Evolutionary conservation across 805 yeast genomes (phyloP), one percentile per base, ranked within the genome.

Genomic region (Kodamaea nitidulidarum): DNA sequence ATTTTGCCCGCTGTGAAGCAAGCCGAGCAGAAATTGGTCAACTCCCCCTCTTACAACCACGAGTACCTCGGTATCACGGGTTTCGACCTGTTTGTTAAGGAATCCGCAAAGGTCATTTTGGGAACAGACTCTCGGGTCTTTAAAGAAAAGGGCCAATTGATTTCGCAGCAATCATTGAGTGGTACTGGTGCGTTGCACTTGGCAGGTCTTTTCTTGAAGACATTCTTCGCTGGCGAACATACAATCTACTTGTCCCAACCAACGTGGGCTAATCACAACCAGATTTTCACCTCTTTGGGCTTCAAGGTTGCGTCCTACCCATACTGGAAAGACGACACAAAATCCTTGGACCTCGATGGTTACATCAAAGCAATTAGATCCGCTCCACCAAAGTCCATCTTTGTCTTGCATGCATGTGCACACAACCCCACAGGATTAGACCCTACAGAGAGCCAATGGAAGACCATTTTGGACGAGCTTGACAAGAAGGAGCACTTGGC

Each of bases 351-450:
- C 58, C 61, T 90, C 43, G 69, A 75, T 6, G 95, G 88, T 1
- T 79, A 81, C 55, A 50, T 90, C 26, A 48, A 52, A 9, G 66
- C 87, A 32, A 81, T 91, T 47, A 68, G 75, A 34, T 41, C 59
- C 15, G 95, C 96, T 9, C 82, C 83, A 39, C 58, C 61, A 6
- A 95, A 95, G 35, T 87, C 95, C 11, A 57, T 88, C 32, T 80
- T 91, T 51, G 63, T 91, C 42, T 71, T 91, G 44, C 98, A 91
- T 59, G 88, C 98, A 3, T 90, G 97, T 63, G 98, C 98, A 24
- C 98, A 91, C 66, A 91, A 91, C 63, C 98, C 98, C 43, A 91
- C 98, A 15, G 98, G 98, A 30, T 78, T 91, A 51, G 98, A 91
- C 61, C 98, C 98, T 41, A 78, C 84, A 2, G 68, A 71, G 42